Conservation (phyloP, 768 basidiomycete species). For the Glaciozyma martinii region DNA sequence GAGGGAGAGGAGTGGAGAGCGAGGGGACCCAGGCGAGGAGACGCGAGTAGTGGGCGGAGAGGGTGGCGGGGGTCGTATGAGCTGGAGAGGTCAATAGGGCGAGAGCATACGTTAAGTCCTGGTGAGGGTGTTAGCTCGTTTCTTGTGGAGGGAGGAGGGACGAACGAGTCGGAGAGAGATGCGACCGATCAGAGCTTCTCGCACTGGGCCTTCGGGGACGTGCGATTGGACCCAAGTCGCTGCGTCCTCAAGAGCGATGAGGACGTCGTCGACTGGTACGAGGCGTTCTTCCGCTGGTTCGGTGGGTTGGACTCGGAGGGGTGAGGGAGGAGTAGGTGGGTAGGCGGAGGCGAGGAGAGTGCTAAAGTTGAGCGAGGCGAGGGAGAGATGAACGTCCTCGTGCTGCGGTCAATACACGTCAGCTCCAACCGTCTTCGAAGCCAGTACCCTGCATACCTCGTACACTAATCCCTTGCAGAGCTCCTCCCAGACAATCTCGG, state of each 20-base stretch:
- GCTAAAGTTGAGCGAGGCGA: conserved; percentile 16
- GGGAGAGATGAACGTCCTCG: conserved; percentile 27
- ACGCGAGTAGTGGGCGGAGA: conserved; percentile 7
- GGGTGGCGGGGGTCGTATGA: conserved; percentile 6
- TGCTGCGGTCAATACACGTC: conserved; percentile 1
- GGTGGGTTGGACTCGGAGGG: not conserved
- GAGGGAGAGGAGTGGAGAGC: not conserved
- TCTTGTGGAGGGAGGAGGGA: not conserved
- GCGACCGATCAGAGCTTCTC: not conserved
- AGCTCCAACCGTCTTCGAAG: not conserved
- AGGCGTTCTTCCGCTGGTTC: not conserved
- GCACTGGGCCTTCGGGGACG: not conserved
- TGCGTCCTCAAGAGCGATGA: conserved; percentile 10
- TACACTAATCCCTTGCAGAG: conserved; percentile 14
- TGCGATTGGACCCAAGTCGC: conserved; percentile 1
- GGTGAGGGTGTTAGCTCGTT: not conserved
- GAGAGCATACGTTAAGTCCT: conserved; percentile 17
- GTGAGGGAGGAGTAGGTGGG: not conserved
- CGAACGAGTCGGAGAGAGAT: conserved; percentile 15
- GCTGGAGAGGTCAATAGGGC: conserved; percentile 19
- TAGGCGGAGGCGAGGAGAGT: conserved; percentile 12
- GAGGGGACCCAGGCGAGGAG: not conserved
- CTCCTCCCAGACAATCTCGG: conserved; percentile 26
- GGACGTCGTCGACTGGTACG: conserved; percentile 20
- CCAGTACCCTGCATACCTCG: conserved; percentile 15